A percentile compares a stretch with the other conserved stretches of the same genome.
These are phyloP conservation scores for Lasiodiplodia theobromae DNA, from an alignment of 2,329 filamentous ascomycete genomes.

Conservation along the genomic window DNA sequence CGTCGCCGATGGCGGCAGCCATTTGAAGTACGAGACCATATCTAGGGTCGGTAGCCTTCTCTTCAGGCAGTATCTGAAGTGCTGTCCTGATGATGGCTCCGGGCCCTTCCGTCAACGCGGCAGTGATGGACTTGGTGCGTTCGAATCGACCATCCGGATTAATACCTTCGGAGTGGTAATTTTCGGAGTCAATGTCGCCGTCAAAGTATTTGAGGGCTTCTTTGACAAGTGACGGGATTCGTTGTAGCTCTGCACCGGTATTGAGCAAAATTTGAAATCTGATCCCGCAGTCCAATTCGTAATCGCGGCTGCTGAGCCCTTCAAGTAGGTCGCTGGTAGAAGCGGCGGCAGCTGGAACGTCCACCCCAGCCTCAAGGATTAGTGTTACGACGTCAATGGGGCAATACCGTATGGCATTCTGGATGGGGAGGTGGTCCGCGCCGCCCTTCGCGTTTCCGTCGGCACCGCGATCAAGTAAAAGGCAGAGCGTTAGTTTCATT, in stretches of 20 bases:
- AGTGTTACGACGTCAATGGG: too few species aligned
- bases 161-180: neutral
- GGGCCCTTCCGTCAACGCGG: neutral
- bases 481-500: too few species aligned
- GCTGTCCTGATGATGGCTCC: neutral
- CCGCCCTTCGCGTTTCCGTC: too few species aligned
- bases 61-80: neutral
- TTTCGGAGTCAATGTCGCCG: neutral
- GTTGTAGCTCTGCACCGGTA: neutral
- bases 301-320: too few species aligned
- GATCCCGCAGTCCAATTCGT: neutral
- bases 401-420: too few species aligned
- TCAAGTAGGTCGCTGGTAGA: too few species aligned
- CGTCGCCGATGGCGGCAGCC: neutral
- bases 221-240: neutral
- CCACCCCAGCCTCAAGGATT: too few species aligned
- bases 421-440: too few species aligned
- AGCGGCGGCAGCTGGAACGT: too few species aligned
- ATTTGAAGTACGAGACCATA: constrained; percentile 4
- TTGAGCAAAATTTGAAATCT: neutral
- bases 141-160: neutral
- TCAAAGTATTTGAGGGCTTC: neutral
- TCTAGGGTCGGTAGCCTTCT: neutral
- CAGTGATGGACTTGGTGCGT: neutral
- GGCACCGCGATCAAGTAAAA: too few species aligned